phyloP scores from a whole-genome alignment of 192 early-diverging fungal genomes.

The Mortierella alpina region DNA sequence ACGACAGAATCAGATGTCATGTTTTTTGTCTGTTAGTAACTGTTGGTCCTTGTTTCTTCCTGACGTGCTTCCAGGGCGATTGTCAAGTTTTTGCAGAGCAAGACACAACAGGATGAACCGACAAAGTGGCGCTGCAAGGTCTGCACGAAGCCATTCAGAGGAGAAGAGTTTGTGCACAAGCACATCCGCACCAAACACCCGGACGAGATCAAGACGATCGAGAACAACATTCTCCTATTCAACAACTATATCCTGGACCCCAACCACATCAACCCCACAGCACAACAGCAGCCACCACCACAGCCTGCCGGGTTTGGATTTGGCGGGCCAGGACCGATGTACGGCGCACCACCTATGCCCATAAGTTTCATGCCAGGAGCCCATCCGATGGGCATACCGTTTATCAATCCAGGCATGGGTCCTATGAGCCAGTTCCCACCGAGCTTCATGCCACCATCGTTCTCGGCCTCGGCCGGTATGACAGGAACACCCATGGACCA shows the following conservation, averaged over 20 bases:
- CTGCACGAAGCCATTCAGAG: conserved; percentile 96
- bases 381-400: conserved; percentile 42
- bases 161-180: conserved; percentile 92
- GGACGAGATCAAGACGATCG: conserved; percentile 70
- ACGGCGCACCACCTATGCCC: conserved; percentile 47
- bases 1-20: not conserved
- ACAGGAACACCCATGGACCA: conserved; percentile 65
- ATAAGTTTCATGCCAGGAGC: conserved; percentile 51
- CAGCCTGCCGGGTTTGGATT: conserved; percentile 36
- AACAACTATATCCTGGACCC: conserved; percentile 93
- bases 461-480: conserved; percentile 49
- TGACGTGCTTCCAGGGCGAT: conserved; percentile 48
- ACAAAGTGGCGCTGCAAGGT: conserved; percentile 89
- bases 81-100: conserved; percentile 62
- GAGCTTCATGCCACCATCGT: conserved; percentile 42
- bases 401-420: conserved; percentile 36
- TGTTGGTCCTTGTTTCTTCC: not conserved
- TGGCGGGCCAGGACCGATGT: conserved; percentile 30
- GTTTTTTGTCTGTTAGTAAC: not conserved
- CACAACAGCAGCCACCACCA: conserved; percentile 42
- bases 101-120: conserved; percentile 71
- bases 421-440: conserved; percentile 39
- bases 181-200: conserved; percentile 93
- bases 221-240: conserved; percentile 78
- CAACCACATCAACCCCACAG: conserved; percentile 72